Conservation (phyloP, 768 basidiomycete species). For the Peribolospora baueri region DNA sequence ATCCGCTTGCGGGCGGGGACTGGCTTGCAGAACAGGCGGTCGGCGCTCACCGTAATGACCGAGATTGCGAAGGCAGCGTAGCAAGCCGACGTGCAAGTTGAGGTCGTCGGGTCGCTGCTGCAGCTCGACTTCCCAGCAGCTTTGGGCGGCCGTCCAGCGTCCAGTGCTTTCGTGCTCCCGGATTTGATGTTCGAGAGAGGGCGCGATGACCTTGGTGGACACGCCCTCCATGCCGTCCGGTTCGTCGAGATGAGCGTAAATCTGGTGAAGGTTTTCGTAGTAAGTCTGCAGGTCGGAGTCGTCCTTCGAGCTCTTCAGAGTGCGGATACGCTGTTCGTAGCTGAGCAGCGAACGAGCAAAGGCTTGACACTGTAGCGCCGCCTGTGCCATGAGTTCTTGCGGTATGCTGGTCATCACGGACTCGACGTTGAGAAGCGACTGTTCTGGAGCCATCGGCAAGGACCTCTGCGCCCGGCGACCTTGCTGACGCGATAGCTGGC, state of each 20-base stretch:
- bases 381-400: slow-evolving; percentile 59
- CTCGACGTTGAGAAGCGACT: slow-evolving; percentile 47
- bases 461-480: slow-evolving; percentile 8
- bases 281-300: slow-evolving; percentile 33
- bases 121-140: slow-evolving; percentile 90
- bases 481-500: slow-evolving; percentile 20
- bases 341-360: slow-evolving; percentile 85
- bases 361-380: slow-evolving; percentile 80
- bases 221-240: slow-evolving; percentile 99
- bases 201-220: slow-evolving; percentile 62
- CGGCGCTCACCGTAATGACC: slow-evolving; percentile 70
- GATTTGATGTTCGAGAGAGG: slow-evolving; percentile 83
- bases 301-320: slow-evolving; percentile 19
- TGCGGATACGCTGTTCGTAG: slow-evolving; percentile 60
- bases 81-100: slow-evolving; percentile 62
- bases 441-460: slow-evolving; percentile 22
- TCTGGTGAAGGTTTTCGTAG: slow-evolving; percentile 80
- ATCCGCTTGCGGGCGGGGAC: too few relatives aligned
- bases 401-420: slow-evolving; percentile 45
- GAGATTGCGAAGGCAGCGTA: slow-evolving; percentile 73
- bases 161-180: slow-evolving; percentile 94
- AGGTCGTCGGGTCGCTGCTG: slow-evolving; percentile 77
- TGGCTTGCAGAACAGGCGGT: neutral
- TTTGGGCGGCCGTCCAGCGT: slow-evolving; percentile 91
- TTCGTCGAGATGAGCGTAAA: slow-evolving; percentile 86